Evolutionary conservation across 2,329 filamentous ascomycete genomes (phyloP).

Genomic region (Fusarium sterilihyphosum): DNA sequence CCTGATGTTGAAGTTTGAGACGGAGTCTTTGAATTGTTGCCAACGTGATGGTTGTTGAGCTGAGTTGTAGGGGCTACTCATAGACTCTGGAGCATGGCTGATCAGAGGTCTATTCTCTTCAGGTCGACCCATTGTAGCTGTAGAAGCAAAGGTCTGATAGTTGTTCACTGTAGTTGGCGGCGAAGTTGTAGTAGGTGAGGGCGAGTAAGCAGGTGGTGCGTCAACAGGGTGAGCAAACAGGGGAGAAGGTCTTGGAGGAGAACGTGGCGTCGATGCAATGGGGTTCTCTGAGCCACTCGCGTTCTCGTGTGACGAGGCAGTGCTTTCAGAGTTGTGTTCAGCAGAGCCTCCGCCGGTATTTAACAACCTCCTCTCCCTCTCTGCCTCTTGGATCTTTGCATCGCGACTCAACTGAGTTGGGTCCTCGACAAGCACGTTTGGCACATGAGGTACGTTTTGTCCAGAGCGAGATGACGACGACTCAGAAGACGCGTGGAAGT

Average conservation of each 20-base stretch:
- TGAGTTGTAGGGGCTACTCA: conserved; percentile 49
- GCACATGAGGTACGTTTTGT: conserved; percentile 55
- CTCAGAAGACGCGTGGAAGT: conserved; percentile 56
- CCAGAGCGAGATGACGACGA: conserved; percentile 38
- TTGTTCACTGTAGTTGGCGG: conserved; percentile 45
- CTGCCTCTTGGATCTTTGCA: conserved; percentile 57
- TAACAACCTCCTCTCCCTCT: conserved; percentile 51
- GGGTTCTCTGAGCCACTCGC: background rate
- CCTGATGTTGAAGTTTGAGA: conserved; percentile 32
- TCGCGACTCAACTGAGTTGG: conserved; percentile 54
- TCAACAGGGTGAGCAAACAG: conserved; percentile 45
- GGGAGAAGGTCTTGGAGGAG: conserved; percentile 6
- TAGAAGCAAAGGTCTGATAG: conserved; percentile 57
- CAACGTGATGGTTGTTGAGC: conserved; percentile 39
- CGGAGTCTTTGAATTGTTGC: conserved; percentile 43
- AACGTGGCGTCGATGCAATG: conserved; percentile 2
- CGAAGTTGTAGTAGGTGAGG: conserved; percentile 50
- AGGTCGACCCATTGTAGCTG: conserved; percentile 52
- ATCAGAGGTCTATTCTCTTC: conserved; percentile 58
- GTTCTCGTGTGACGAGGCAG: background rate
- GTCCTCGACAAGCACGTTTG: conserved; percentile 60
- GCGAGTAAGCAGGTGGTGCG: conserved; percentile 63
- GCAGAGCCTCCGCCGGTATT: conserved; percentile 32
- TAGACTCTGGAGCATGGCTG: conserved; percentile 57
- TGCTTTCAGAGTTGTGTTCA: background rate